These are phyloP conservation scores for Amylocystis lapponica DNA, from an alignment of 768 basidiomycete genomes.

Conservation along the genomic window DNA sequence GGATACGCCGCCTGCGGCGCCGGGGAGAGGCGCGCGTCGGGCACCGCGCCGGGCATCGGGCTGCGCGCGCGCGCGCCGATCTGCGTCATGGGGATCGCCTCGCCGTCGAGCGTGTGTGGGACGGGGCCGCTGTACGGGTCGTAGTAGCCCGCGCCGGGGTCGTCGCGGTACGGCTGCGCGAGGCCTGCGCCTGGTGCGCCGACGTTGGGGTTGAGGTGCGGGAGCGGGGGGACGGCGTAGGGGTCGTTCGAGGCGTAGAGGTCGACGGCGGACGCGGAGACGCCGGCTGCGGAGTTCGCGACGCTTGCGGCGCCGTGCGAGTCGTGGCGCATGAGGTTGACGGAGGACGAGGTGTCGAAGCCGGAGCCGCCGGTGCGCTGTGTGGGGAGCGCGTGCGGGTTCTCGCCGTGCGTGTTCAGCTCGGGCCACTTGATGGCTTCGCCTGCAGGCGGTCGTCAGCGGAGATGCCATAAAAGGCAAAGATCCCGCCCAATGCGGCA, in stretches of 20 bases:
- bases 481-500: no score
- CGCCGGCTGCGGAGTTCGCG: slow-evolving; percentile 33
- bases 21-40: slow-evolving; percentile 7
- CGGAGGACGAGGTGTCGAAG: slow-evolving; percentile 62
- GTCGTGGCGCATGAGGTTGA: slow-evolving; percentile 46
- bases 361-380: slow-evolving; percentile 66
- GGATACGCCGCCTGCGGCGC: slow-evolving; percentile 1
- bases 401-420: slow-evolving; percentile 56
- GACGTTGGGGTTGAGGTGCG: slow-evolving; percentile 67
- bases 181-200: no score
- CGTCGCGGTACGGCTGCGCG: slow-evolving; percentile 65
- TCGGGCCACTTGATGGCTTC: slow-evolving; percentile 93
- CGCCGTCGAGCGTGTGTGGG: slow-evolving; percentile 55
- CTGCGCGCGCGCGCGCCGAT: slow-evolving; percentile 23
- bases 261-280: slow-evolving; percentile 36
- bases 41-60: slow-evolving; percentile 11
- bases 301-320: slow-evolving; percentile 42
- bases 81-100: slow-evolving; percentile 75
- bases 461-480: slow-evolving; percentile 6
- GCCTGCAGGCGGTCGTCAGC: slow-evolving; percentile 33
- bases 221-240: slow-evolving; percentile 79
- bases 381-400: slow-evolving; percentile 49
- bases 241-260: slow-evolving; percentile 48
- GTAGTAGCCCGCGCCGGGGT: slow-evolving; percentile 50
- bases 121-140: slow-evolving; percentile 81